These are phyloP conservation scores for Hypocreales sp. DNA, from an alignment of 2,329 filamentous ascomycete species.

Conservation along the genomic window DNA sequence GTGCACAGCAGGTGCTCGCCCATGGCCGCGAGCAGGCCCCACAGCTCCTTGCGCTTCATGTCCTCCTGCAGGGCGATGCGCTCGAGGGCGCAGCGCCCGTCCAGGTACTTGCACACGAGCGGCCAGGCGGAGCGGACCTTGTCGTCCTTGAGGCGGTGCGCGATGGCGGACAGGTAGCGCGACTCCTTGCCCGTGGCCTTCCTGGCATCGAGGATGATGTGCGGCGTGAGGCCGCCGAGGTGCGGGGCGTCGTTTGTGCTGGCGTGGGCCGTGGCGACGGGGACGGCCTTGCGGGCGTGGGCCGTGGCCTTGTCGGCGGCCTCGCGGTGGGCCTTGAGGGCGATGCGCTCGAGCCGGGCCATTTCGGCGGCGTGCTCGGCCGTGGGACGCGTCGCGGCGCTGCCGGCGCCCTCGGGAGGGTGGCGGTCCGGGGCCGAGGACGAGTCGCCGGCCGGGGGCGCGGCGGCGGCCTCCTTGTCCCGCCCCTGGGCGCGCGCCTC, in stretches of 20 bases:
- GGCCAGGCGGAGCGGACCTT: constrained; percentile 55
- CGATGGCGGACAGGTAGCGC: constrained; percentile 50
- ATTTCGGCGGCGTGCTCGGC: constrained; percentile 43
- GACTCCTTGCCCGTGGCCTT: constrained; percentile 66
- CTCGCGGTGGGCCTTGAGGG: constrained; percentile 35
- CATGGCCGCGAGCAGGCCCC: constrained; percentile 48
- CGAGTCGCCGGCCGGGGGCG: not conserved
- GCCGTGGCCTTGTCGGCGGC: constrained; percentile 40
- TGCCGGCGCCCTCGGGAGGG: constrained; percentile 6
- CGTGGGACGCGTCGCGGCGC: constrained; percentile 19
- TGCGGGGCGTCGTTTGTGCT: constrained; percentile 41
- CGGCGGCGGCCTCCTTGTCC: constrained; percentile 2
- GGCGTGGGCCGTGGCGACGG: constrained; percentile 35
- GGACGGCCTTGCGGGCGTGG: constrained; percentile 33
- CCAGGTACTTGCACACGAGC: constrained; percentile 69
- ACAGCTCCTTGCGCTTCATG: constrained; percentile 71
- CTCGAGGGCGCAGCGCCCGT: constrained; percentile 73
- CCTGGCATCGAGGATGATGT: constrained; percentile 63
- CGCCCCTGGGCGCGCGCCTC: constrained; percentile 4
- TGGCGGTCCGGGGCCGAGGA: not conserved
- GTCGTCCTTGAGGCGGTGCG: constrained; percentile 34
- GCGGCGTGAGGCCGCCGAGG: constrained; percentile 40
- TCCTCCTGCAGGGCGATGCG: constrained; percentile 74
- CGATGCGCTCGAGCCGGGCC: constrained; percentile 44
- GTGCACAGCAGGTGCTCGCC: constrained; percentile 52